A percentile compares a stretch with the other conserved stretches of the same genome.
Evolutionary conservation across 1,284 basidiomycete genomes (phyloP).

Genomic region (Irpex sp.): DNA sequence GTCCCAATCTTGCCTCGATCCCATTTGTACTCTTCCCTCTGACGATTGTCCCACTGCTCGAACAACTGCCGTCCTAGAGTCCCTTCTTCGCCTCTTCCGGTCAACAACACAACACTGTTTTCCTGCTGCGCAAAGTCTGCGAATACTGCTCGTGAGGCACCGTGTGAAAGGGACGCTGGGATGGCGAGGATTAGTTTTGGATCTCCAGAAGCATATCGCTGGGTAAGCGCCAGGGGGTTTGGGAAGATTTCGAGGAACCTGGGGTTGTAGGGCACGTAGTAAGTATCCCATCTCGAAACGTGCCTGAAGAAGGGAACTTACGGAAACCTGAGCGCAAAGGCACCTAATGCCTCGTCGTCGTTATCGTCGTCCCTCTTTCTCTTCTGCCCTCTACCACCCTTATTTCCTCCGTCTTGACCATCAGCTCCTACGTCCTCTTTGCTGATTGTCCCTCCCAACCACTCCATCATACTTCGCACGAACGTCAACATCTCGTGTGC

Average conservation of each 20-base stretch:
- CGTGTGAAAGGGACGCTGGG: conserved; percentile 90
- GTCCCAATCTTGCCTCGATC: conserved; percentile 87
- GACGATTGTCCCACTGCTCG: conserved; percentile 81
- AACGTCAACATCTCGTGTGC: conserved; percentile 94
- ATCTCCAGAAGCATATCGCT: conserved; percentile 80
- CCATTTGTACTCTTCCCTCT: conserved; percentile 78
- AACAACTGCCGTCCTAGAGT: conserved; percentile 82
- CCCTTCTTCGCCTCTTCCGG: conserved; percentile 73
- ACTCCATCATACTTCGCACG: conserved; percentile 97
- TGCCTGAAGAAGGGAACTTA: conserved; percentile 26
- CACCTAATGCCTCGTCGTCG: conserved; percentile 75
- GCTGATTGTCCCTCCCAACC: conserved; percentile 92
- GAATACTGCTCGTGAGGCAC: conserved; percentile 85
- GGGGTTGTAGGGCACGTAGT: not conserved
- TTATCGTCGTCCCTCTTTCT: conserved; percentile 62
- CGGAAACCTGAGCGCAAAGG: conserved; percentile 75
- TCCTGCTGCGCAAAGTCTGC: conserved; percentile 78
- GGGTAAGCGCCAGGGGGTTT: conserved; percentile 75
- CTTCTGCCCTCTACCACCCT: conserved; percentile 46
- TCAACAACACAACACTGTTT: conserved; percentile 85
- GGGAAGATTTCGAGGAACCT: conserved; percentile 91
- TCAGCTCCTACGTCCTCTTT: conserved; percentile 81
- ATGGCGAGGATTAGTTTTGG: conserved; percentile 94
- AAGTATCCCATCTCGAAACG: not conserved
- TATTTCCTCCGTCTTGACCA: conserved; percentile 45